A percentile compares a stretch with the other conserved stretches of the same genome.
phyloP scores from a whole-genome alignment of 306 rosid species.

The Cicer pinnatifidum region DNA sequence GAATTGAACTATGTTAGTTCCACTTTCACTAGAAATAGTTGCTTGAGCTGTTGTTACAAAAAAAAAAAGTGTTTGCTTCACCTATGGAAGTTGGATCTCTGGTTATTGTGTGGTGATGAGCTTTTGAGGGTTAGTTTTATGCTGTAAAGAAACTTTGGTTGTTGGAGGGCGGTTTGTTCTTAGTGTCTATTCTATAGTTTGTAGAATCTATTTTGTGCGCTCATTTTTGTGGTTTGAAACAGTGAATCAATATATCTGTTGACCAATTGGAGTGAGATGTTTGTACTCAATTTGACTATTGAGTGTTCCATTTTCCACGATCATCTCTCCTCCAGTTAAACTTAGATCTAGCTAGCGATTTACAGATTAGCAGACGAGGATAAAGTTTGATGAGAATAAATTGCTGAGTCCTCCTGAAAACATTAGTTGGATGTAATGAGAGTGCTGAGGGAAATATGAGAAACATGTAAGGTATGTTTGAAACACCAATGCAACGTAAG shows the following conservation, averaged over 20 bases:
- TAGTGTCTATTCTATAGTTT: constrained; percentile 9
- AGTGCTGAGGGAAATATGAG: background rate
- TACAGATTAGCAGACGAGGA: constrained; percentile 5
- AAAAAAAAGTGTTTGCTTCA: background rate
- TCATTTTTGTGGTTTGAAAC: constrained; percentile 10
- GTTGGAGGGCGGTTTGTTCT: constrained; percentile 32
- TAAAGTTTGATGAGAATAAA: constrained; percentile 6
- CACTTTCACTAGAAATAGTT: constrained; percentile 39
- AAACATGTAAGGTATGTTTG: background rate
- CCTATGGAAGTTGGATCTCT: constrained; percentile 38
- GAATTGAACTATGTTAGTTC: constrained; percentile 20
- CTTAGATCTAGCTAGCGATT: constrained; percentile 33
- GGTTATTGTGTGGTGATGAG: constrained; percentile 11
- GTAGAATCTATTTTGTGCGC: constrained; percentile 11
- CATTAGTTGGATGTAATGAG: constrained; percentile 12
- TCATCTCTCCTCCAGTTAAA: constrained; percentile 1
- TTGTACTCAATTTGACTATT: background rate
- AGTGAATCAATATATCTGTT: background rate
- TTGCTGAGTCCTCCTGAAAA: background rate
- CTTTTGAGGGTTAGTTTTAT: constrained; percentile 17
- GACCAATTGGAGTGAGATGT: constrained; percentile 28
- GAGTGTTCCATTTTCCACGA: constrained; percentile 25
- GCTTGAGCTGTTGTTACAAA: constrained; percentile 30
- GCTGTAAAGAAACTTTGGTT: background rate
- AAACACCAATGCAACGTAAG: background rate